Base-by-base conservation (phyloP, 139 green algal genomes). In the Prasinococcaceae sp. region DNA sequence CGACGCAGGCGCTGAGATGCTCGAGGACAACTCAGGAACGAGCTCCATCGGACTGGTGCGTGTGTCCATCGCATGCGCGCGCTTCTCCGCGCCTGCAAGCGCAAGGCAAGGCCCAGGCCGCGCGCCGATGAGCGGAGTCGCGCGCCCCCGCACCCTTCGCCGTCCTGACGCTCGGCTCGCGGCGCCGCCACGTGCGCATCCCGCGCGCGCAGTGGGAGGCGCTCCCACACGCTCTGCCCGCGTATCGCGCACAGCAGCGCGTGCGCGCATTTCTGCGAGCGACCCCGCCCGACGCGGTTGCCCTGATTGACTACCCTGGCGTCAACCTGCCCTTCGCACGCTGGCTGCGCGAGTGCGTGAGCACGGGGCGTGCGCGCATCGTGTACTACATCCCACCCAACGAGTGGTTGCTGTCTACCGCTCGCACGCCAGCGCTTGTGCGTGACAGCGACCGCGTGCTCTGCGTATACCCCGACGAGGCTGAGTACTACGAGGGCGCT, bases 351-450 rank as follows among this genome's bases (percentile, higher is more conserved):
- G 9, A 29, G 16, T 9, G 53, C 16, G 5, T 30, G 9, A 6
- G 14, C 10, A 16, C 38, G 45, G 10, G 25, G 20, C 9, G 10
- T 10, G 24, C 19, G 43, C 27, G 22, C 16, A 32, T 63, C 12
- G 37, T 68, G 28, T 70, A 70, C 59, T 70, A 70, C 37, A 55
- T 70, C 27, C 61, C 61, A 8, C 61, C 61, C 35, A 70, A 70
- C 37, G 61, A 70, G 42, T 70, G 61, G 61, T 20, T 71, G 23
- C 39, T 22, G 46, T 52, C n/a, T 4, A 27, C 9, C 3, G 24
- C 47, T 6, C 47, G 61, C 32, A 71, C 61, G 14, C 25, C 44
- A 17, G 22, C 45, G 19, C 43, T 70, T 27, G 24, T 32, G 3
- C 20, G 17, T 14, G 58, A 43, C 9, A 47, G 20, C 46, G 61